Base-by-base conservation (phyloP, 495 filamentous ascomycete genomes). In the Podospora pseudoanserina region DNA sequence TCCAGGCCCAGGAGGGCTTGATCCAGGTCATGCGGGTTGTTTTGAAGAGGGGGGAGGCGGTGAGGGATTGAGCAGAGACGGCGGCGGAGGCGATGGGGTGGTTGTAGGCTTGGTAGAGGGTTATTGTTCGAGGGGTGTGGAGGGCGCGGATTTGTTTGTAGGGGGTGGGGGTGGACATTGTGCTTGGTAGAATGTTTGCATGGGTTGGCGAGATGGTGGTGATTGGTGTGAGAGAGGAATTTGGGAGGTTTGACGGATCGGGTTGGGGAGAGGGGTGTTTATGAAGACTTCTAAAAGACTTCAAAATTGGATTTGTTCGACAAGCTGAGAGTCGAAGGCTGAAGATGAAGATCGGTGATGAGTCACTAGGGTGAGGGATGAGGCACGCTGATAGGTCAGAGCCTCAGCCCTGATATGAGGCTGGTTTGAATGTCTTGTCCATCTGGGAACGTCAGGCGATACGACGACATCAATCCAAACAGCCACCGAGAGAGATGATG, bases 1-100 rank as follows among this genome's bases (percentile, higher is more conserved):
- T 89, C 88, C 88, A 90, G 64, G 78, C 76, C 82, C 86, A 90
- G 59, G 79, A 83, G 5, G 88, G 88, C 70, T 89, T 90, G 66
- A 90, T 86, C 88, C 88, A 90, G 13, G 87, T 90, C 88, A 89
- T 90, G 53, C 88, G 80, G 0, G 70, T 73, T 34, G 78, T 73
- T n/a, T 65, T 71, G 78, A 89, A 90, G 9, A 78, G 71, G 1
- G 85, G 79, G 2, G 83, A 86, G 26, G 84, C 82, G 59, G 78
- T 68, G 64, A 90, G 82, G 1, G 76, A 80, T 69, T 89, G 86
- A 3, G 74, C 60, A 19, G 72, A 15, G 9, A 90, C 78, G 16
- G 86, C 88, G 11, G 86, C 76, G 5, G 72, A 59, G 4, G 88
- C 86, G 72, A 90, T 89, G 61, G 72, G 34, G 57, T 72, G 58